These are phyloP conservation scores for Trapa bicornis DNA, from an alignment of 345 rosid species.

Conservation along the genomic window DNA sequence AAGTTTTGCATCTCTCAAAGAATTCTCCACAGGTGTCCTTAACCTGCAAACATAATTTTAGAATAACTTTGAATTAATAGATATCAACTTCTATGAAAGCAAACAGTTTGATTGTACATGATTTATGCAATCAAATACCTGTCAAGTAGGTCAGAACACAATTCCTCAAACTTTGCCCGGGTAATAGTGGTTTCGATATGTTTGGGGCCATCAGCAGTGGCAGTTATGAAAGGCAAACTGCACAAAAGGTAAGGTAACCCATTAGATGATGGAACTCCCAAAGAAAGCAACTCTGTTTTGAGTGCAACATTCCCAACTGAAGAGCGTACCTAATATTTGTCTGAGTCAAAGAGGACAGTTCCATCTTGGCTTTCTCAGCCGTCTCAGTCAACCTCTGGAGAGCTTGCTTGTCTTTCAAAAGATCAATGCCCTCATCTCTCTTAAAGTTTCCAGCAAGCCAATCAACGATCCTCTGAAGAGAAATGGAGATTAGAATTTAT, in stretches of 20 bases:
- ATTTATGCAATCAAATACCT: conserved; percentile 24
- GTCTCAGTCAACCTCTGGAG: conserved; percentile 92
- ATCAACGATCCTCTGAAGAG: conserved; percentile 76
- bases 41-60: conserved; percentile 29
- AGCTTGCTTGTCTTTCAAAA: conserved; percentile 94
- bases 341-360: conserved; percentile 85
- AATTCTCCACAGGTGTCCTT: conserved; percentile 72
- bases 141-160: conserved; percentile 42
- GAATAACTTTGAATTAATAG: background rate
- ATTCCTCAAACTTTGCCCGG: conserved; percentile 46
- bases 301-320: background rate
- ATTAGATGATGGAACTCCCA: background rate
- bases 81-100: background rate
- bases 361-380: conserved; percentile 96
- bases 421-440: conserved; percentile 89
- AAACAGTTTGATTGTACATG: background rate
- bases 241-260: background rate
- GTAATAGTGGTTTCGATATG: conserved; percentile 48
- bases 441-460: conserved; percentile 78
- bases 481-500: background rate
- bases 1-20: conserved; percentile 84
- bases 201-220: conserved; percentile 68
- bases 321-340: conserved; percentile 49
- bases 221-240: conserved; percentile 98
- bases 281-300: background rate